Conservation (phyloP, 345 rosid genomes). For the Litchi chinensis region DNA sequence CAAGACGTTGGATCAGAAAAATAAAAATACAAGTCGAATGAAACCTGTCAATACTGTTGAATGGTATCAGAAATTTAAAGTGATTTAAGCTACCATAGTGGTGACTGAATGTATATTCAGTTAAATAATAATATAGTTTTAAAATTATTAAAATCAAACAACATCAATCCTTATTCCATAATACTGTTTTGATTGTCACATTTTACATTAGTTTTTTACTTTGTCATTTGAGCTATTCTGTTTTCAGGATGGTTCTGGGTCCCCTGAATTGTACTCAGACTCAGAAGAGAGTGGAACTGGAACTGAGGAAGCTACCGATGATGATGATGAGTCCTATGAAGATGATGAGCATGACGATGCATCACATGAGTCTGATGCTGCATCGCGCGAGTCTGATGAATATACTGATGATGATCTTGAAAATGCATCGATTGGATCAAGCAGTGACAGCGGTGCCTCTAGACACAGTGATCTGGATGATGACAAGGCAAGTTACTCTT, state of each 20-base stretch:
- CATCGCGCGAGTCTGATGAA: slow-evolving; percentile 49
- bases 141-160: background rate
- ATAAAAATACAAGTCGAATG: background rate
- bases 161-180: background rate
- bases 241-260: slow-evolving; percentile 75
- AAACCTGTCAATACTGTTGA: background rate
- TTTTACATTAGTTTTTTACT: slow-evolving; percentile 19
- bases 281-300: slow-evolving; percentile 81
- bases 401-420: slow-evolving; percentile 59
- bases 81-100: background rate
- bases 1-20: background rate
- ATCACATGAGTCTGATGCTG: slow-evolving; percentile 53
- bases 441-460: slow-evolving; percentile 47
- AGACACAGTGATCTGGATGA: slow-evolving; percentile 40
- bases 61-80: background rate
- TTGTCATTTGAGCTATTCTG: slow-evolving; percentile 28
- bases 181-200: slow-evolving; percentile 6
- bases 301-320: slow-evolving; percentile 72
- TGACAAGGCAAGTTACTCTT: slow-evolving; percentile 47
- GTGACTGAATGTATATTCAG: background rate
- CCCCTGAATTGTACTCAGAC: slow-evolving; percentile 82
- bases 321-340: slow-evolving; percentile 82
- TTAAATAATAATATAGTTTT: background rate
- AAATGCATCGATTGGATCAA: slow-evolving; percentile 49
- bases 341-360: slow-evolving; percentile 59